Conservation (phyloP, 2,329 filamentous ascomycete species). For the Ophiocordyceps sinensis region DNA sequence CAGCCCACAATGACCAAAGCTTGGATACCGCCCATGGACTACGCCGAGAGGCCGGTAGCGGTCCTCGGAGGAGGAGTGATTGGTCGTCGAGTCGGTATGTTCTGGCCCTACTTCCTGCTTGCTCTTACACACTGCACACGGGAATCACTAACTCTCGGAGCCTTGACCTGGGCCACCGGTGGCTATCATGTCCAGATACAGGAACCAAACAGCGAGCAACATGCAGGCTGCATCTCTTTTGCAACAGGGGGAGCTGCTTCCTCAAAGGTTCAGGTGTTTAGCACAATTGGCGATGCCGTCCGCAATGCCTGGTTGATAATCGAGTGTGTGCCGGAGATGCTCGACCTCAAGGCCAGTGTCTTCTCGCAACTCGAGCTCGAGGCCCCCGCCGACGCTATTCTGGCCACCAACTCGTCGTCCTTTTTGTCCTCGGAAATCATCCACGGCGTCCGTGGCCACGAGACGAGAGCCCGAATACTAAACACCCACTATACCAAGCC, state of each 20-base stretch:
- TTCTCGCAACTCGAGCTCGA: slow-evolving; percentile 30
- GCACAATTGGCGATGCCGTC: slow-evolving; percentile 24
- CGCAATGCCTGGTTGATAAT: slow-evolving; percentile 36
- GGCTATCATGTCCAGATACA: slow-evolving; percentile 27
- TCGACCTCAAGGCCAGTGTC: slow-evolving; percentile 30
- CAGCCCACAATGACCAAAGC: too few species aligned
- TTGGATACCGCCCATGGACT: too few species aligned
- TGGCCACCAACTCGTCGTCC: slow-evolving; percentile 36
- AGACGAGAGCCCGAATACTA: slow-evolving; percentile 23
- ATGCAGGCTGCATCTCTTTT: slow-evolving; percentile 10
- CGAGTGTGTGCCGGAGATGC: slow-evolving; percentile 36
- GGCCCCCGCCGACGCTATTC: slow-evolving; percentile 28
- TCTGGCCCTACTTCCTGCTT: too few species aligned
- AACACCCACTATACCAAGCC: slow-evolving; percentile 41
- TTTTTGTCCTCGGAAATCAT: slow-evolving; percentile 36
- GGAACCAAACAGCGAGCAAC: slow-evolving; percentile 24
- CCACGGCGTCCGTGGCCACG: neutral
- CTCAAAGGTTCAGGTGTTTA: slow-evolving; percentile 15
- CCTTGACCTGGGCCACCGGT: slow-evolving; percentile 22
- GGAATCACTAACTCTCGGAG: too few species aligned
- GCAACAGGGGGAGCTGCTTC: too few species aligned
- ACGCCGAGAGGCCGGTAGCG: slow-evolving; percentile 10
- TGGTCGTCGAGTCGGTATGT: slow-evolving; percentile 21
- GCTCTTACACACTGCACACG: too few species aligned
- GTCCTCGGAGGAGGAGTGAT: slow-evolving; percentile 27